A percentile compares a stretch with the other conserved stretches of the same genome.
These are phyloP conservation scores for Paraphaeosphaeria sporulosa DNA, from an alignment of 2,329 filamentous ascomycete genomes.

Conservation along the genomic window DNA sequence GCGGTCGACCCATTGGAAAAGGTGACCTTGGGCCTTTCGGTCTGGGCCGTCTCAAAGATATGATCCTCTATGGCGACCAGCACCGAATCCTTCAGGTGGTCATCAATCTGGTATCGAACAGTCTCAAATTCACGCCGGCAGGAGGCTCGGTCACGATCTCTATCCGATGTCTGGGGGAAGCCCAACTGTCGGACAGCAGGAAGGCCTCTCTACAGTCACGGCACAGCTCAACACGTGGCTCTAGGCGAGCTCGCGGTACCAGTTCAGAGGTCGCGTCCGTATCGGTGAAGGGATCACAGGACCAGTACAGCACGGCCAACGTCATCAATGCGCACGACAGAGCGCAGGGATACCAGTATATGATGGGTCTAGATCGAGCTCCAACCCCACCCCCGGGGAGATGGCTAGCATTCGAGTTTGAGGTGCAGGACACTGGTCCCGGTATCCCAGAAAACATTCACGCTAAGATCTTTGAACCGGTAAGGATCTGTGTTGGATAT, in stretches of 20 bases:
- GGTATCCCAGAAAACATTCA: constrained; percentile 82
- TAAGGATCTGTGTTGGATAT: background rate
- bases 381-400: constrained; percentile 65
- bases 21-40: constrained; percentile 71
- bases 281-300: constrained; percentile 32
- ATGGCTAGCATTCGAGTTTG: constrained; percentile 81
- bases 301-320: constrained; percentile 51
- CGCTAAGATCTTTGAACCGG: constrained; percentile 84
- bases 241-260: constrained; percentile 41
- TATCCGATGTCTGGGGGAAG: constrained; percentile 75
- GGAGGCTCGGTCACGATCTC: constrained; percentile 78
- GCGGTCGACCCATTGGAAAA: constrained; percentile 48
- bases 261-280: constrained; percentile 42
- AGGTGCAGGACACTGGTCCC: constrained; percentile 86
- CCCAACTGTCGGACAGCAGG: constrained; percentile 51
- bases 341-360: constrained; percentile 43
- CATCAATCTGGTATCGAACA: constrained; percentile 92
- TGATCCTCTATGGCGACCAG: constrained; percentile 91
- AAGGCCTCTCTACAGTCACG: constrained; percentile 56
- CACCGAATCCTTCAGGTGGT: constrained; percentile 91
- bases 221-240: constrained; percentile 48
- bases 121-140: constrained; percentile 85
- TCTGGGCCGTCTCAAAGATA: constrained; percentile 76
- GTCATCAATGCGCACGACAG: constrained; percentile 54
- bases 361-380: constrained; percentile 46